Conservation (phyloP, 1,284 basidiomycete species). For the Golubevia sp. region DNA sequence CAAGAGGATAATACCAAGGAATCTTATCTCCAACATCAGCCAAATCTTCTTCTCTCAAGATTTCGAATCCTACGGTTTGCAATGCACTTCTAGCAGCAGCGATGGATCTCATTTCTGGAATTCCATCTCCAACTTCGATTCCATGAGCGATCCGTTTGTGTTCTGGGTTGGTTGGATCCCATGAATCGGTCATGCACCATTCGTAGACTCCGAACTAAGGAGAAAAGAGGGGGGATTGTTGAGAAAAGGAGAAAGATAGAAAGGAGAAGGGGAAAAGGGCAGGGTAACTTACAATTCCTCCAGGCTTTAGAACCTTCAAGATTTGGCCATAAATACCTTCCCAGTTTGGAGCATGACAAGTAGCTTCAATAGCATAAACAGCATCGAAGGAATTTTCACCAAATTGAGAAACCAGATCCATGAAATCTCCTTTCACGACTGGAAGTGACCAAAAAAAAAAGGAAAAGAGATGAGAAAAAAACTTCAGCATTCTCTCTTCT, state of each 20-base stretch:
- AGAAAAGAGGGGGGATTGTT: constrained; percentile 9
- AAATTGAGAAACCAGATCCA: constrained; percentile 90
- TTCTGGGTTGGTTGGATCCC: constrained; percentile 82
- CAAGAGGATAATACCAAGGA: constrained; percentile 95
- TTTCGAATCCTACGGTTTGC: constrained; percentile 81
- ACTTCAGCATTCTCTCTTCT: no score
- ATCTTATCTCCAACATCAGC: constrained; percentile 80
- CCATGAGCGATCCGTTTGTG: constrained; percentile 91
- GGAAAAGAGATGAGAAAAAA: no score
- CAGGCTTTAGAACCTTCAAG: constrained; percentile 91
- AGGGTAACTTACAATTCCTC: constrained; percentile 76
- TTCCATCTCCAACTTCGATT: constrained; percentile 82
- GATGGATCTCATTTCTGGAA: constrained; percentile 92
- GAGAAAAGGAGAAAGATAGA: constrained; percentile 3
- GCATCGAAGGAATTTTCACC: constrained; percentile 94
- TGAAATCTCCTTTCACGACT: constrained; percentile 74
- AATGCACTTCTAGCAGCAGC: constrained; percentile 77
- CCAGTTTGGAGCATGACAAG: constrained; percentile 91
- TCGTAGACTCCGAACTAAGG: constrained; percentile 99
- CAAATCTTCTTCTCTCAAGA: constrained; percentile 91
- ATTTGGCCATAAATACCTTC: constrained; percentile 96
- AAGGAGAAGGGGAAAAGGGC: constrained; percentile 7
- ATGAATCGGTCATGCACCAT: constrained; percentile 97
- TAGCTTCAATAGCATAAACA: constrained; percentile 98
- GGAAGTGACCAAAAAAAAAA: not conserved